Conservation (phyloP, 2,329 filamentous ascomycete genomes). For the Fusarium abutilonis region DNA sequence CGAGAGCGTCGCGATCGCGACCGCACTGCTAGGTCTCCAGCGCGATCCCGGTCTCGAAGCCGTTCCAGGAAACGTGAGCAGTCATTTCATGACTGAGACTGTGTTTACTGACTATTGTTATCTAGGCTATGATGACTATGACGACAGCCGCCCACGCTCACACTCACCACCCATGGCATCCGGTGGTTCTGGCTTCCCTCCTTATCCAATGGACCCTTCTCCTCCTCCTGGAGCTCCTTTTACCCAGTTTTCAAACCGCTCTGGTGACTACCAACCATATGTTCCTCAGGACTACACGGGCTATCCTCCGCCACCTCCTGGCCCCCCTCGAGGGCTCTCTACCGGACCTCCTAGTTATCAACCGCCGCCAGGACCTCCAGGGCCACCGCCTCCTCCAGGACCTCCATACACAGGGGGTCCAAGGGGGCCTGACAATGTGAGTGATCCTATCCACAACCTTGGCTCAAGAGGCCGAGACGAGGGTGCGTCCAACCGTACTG, state of each 20-base stretch:
- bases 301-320: constrained; percentile 54
- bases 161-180: constrained; percentile 63
- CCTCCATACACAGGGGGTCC: constrained; percentile 48
- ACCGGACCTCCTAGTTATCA: constrained; percentile 12
- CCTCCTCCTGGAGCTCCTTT: constrained; percentile 45
- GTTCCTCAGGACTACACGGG: constrained; percentile 56
- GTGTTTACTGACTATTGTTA: constrained; percentile 25
- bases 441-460: constrained; percentile 50
- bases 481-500: constrained; percentile 52
- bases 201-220: constrained; percentile 50
- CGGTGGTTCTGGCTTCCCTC: constrained; percentile 61
- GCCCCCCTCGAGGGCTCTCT: constrained; percentile 39
- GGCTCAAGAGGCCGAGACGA: constrained; percentile 47
- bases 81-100: constrained; percentile 9
- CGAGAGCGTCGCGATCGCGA: constrained; percentile 41
- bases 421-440: constrained; percentile 56
- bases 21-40: constrained; percentile 46
- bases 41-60: constrained; percentile 34
- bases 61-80: constrained; percentile 47
- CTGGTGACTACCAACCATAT: constrained; percentile 54
- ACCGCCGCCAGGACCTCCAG: constrained; percentile 44
- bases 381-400: constrained; percentile 49
- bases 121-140: constrained; percentile 48
- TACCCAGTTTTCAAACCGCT: constrained; percentile 49
- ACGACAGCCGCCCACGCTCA: constrained; percentile 52